Evolutionary conservation across 352 stramenopile species (phyloP), one percentile per base, ranked within the genome.

Genomic region (Phytophthora kernoviae): DNA sequence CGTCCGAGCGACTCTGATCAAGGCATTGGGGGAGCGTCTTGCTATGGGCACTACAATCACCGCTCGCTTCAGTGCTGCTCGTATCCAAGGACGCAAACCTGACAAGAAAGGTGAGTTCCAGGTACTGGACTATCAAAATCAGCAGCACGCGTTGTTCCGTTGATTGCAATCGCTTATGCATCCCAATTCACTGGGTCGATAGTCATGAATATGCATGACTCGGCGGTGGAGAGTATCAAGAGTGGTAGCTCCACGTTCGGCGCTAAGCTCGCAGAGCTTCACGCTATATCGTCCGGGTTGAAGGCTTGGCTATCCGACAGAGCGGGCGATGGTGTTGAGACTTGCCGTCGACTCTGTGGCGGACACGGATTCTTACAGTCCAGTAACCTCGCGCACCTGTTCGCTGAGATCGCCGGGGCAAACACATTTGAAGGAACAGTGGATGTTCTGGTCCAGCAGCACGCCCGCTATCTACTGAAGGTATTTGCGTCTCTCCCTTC

Each of bases 41-140:
- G 41, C 20, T 4, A 33, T 33, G 18, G 65, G 55, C 5, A 66
- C 65, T 3, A 66, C 73, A 0, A 78, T 81, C 59, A 69, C 69
- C 2, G 70, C 68, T 18, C 37, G 37, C 37, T 43, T 43, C 15
- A 43, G 37, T 43, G 10, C 37, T 43, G 37, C 37, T 43, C 37
- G 37, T 20, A 21, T 43, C n/a, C 37, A 43, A 43, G 37, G 37
- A 18, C 37, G 37, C 37, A 43, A 17, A 21, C 14, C 37, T 4
- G 14, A 18, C 14, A 21, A 6, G 12, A 43, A 43, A 9, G 63
- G 57, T 14, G 65, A 75, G 49, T 73, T 65, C 44, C 71, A 72
- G 41, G 71, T 80, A 37, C 54, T 77, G 17, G 66, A 75, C 54
- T 80, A 77, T 58, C 66, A 81, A 56, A 73, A 79, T 55, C 66